A percentile compares a stretch with the other conserved stretches of the same genome.
These are phyloP conservation scores for Meripilus lineatus DNA, from an alignment of 1,284 basidiomycete species.

Conservation along the genomic window DNA sequence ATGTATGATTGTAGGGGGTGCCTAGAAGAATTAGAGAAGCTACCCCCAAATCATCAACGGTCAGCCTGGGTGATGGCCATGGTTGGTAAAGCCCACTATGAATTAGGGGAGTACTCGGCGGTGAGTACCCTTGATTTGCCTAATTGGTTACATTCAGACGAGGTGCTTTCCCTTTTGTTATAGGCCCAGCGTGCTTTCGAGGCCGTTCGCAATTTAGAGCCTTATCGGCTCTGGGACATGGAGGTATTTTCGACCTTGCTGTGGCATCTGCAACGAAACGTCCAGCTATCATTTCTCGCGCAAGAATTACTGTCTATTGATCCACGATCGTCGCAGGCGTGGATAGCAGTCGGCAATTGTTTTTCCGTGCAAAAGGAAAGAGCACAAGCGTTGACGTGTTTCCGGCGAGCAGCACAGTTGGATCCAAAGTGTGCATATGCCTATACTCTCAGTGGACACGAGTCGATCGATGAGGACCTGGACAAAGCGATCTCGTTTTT, in stretches of 20 bases:
- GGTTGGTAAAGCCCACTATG: conserved; percentile 83
- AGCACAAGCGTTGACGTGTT: conserved; percentile 86
- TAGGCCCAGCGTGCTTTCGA: conserved; percentile 87
- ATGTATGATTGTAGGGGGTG: conserved; percentile 74
- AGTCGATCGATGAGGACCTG: conserved; percentile 90
- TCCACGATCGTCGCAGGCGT: conserved; percentile 79
- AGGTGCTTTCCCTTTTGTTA: conserved; percentile 3
- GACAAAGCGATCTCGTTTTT: conserved; percentile 88
- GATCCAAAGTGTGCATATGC: conserved; percentile 87
- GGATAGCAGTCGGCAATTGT: conserved; percentile 92
- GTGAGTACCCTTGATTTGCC: conserved; percentile 50
- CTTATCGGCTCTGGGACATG: conserved; percentile 85
- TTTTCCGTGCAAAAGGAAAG: conserved; percentile 92
- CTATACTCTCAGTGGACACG: conserved; percentile 91
- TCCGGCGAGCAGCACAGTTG: conserved; percentile 81
- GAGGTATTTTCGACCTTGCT: conserved; percentile 91
- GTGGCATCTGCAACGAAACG: conserved; percentile 84
- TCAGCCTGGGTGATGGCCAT: conserved; percentile 77
- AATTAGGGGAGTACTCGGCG: conserved; percentile 79
- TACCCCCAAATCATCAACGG: conserved; percentile 74
- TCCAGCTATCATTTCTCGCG: conserved; percentile 83
- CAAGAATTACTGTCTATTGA: conserved; percentile 84
- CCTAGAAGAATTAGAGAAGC: conserved; percentile 66
- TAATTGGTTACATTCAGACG: neutral
- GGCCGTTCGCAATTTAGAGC: conserved; percentile 73